A percentile compares a stretch with the other conserved stretches of the same genome.
phyloP scores from a whole-genome alignment of 768 basidiomycete species.

The Solioccasus polychromus region DNA sequence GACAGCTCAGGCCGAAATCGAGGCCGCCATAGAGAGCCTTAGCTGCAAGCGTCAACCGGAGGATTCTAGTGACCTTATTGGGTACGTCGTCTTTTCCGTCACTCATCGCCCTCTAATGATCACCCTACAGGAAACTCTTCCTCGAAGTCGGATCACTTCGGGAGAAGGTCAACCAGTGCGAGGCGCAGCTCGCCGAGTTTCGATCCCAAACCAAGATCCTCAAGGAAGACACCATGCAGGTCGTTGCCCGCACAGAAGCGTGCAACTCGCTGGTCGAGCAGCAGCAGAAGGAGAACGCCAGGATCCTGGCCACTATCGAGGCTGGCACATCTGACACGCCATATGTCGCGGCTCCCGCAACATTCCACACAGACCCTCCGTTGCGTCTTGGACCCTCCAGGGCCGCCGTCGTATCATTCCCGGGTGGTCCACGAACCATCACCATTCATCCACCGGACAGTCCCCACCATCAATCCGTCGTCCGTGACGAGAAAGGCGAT shows the following conservation, averaged over 20 bases:
- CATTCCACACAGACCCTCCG: not conserved
- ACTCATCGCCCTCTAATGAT: not conserved
- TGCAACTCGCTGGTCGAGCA: slow-evolving; percentile 1
- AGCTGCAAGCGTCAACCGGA: not conserved
- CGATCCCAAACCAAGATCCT: not conserved
- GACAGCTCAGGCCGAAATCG: slow-evolving; percentile 5
- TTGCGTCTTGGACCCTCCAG: not conserved
- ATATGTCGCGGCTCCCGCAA: not conserved
- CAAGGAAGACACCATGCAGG: slow-evolving; percentile 8
- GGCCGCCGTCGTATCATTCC: slow-evolving; percentile 14
- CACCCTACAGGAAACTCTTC: slow-evolving; percentile 4
- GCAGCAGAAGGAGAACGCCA: slow-evolving; percentile 3
- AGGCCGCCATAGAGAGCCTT: slow-evolving; percentile 12
- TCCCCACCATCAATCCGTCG: slow-evolving; percentile 8
- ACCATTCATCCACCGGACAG: slow-evolving; percentile 21
- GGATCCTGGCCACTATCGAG: no score
- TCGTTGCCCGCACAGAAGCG: slow-evolving; percentile 4
- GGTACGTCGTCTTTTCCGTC: not conserved
- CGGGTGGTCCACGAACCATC: slow-evolving; percentile 20
- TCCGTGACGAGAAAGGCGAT: slow-evolving; percentile 18
- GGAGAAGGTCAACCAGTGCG: slow-evolving; percentile 7
- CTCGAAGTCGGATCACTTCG: slow-evolving; percentile 7
- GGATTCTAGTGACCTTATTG: slow-evolving; percentile 4
- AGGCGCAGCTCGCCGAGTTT: slow-evolving; percentile 7
- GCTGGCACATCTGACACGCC: not conserved